Evolutionary conservation across 1,284 basidiomycete genomes (phyloP).

Genomic region (Leccinum pseudoinsigne): DNA sequence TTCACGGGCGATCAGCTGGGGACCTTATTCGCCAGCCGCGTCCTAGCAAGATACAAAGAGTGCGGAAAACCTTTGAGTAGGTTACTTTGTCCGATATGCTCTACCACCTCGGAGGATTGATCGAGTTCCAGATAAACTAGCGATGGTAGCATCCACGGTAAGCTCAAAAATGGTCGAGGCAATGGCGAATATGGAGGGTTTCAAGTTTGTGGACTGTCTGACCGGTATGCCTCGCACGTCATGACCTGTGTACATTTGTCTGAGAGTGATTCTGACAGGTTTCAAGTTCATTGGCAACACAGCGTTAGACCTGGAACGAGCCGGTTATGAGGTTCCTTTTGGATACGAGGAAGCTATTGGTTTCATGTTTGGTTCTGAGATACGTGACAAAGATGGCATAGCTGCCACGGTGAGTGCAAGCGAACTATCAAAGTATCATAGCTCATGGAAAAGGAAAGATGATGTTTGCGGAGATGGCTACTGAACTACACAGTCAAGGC

Average conservation of each 20-base stretch:
- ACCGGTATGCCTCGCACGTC: constrained; percentile 53
- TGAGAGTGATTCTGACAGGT: constrained; percentile 40
- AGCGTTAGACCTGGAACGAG: constrained; percentile 58
- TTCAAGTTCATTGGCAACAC: constrained; percentile 88
- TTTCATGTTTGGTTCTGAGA: constrained; percentile 76
- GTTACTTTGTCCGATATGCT: constrained; percentile 4
- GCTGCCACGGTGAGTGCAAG: constrained; percentile 58
- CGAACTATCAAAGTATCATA: neutral
- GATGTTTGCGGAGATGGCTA: constrained; percentile 66
- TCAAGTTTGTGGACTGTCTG: constrained; percentile 79
- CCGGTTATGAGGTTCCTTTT: constrained; percentile 76
- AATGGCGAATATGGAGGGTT: constrained; percentile 74
- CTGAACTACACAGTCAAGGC: constrained; percentile 48
- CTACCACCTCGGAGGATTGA: neutral
- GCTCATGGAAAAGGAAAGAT: constrained; percentile 39
- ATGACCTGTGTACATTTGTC: neutral
- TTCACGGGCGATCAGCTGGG: constrained; percentile 88
- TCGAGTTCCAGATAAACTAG: constrained; percentile 52
- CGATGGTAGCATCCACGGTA: constrained; percentile 85
- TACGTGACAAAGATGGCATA: constrained; percentile 85
- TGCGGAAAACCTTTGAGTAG: constrained; percentile 56
- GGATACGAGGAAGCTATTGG: constrained; percentile 90
- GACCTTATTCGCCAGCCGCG: constrained; percentile 65
- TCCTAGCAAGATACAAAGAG: constrained; percentile 58
- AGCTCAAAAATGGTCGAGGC: constrained; percentile 85